A percentile compares a stretch with the other conserved stretches of the same genome.
phyloP scores from a whole-genome alignment of 2,329 filamentous ascomycete species.

The Fusarium virguliforme region DNA sequence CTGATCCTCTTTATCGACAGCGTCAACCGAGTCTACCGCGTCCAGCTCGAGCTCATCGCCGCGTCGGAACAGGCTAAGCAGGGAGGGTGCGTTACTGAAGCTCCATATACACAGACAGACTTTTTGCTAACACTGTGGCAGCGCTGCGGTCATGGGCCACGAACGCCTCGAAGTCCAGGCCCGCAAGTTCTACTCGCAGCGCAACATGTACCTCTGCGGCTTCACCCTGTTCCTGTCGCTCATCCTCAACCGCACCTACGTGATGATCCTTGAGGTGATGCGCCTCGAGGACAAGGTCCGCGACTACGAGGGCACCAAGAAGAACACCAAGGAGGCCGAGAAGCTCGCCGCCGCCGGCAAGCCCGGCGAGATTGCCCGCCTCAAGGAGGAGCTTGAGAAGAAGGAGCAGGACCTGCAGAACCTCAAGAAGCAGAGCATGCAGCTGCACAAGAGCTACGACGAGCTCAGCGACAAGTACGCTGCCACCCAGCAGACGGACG shows the following conservation, averaged over 20 bases:
- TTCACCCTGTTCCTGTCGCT: conserved; percentile 99
- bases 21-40: conserved; percentile 94
- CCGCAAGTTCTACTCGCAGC: conserved; percentile 99
- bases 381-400: conserved; percentile 80
- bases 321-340: conserved; percentile 76
- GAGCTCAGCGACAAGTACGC: conserved; percentile 87
- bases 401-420: conserved; percentile 89
- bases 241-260: conserved; percentile 99
- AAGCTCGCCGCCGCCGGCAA: conserved; percentile 82
- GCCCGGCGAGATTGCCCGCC: conserved; percentile 80
- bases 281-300: conserved; percentile 93
- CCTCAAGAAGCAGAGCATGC: conserved; percentile 92
- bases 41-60: conserved; percentile 88
- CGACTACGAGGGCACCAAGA: conserved; percentile 75
- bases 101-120: conserved; percentile 7
- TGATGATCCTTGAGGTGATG: conserved; percentile 94
- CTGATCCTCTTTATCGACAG: conserved; percentile 98
- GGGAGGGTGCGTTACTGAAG: conserved; percentile 63
- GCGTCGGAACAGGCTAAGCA: conserved; percentile 72
- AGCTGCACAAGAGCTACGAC: conserved; percentile 88
- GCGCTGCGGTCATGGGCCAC: conserved; percentile 83
- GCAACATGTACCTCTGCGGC: conserved; percentile 99
- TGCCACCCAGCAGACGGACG: conserved; percentile 66
- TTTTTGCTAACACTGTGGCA: conserved; percentile 50
- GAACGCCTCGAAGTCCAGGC: conserved; percentile 99